A percentile compares a stretch with the other conserved stretches of the same genome.
phyloP scores from a whole-genome alignment of 1,139 yeast species.

The Sugiyamaella novakii region DNA sequence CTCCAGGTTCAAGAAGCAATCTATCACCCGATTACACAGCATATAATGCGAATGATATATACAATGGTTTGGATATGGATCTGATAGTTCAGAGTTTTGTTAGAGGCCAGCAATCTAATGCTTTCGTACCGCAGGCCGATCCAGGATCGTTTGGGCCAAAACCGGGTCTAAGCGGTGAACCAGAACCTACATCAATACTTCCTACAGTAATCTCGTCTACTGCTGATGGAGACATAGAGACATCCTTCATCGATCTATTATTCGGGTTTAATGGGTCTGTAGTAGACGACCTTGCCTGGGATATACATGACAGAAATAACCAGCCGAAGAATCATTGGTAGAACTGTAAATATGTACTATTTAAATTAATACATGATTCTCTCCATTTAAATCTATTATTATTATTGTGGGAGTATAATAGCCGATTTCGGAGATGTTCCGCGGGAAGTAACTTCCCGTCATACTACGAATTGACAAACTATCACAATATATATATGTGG shows the following conservation, averaged over 20 bases:
- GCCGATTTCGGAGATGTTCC: too few species aligned
- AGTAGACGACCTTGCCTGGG: conserved; percentile 11
- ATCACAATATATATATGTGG: neutral
- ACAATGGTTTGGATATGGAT: conserved; percentile 12
- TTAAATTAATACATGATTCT: neutral
- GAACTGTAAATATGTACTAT: neutral
- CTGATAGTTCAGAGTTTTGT: conserved; percentile 18
- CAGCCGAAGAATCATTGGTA: neutral
- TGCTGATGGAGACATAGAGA: neutral
- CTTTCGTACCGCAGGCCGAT: neutral
- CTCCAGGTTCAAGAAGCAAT: neutral
- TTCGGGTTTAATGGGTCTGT: conserved; percentile 18
- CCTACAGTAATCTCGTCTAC: neutral
- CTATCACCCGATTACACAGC: neutral
- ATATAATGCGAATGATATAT: neutral
- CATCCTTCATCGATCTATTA: conserved; percentile 11
- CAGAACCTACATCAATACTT: neutral
- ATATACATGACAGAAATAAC: neutral
- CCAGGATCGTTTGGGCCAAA: neutral
- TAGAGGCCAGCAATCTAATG: conserved; percentile 4
- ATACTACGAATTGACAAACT: too few species aligned
- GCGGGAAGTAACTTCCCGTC: neutral
- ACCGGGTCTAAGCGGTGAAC: neutral
- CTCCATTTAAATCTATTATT: too few species aligned
- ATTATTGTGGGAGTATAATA: too few species aligned